phyloP scores from a whole-genome alignment of 192 early-diverging fungal genomes.

The Backusella macrospora region DNA sequence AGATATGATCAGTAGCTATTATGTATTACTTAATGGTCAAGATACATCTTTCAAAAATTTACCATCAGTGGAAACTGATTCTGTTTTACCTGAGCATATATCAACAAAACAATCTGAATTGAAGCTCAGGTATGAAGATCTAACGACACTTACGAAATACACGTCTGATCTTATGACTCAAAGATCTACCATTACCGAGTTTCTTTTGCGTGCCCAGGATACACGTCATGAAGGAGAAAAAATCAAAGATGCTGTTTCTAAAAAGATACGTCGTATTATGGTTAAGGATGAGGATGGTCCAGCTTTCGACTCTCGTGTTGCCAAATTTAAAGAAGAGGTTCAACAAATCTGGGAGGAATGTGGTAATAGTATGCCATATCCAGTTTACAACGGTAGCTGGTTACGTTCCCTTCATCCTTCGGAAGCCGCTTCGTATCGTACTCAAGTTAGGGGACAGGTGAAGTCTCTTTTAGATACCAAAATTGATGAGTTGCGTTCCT shows the following conservation, averaged over 20 bases:
- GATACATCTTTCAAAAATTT: neutral
- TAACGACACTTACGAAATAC: slow-evolving; percentile 23
- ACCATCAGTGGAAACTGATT: slow-evolving; percentile 4
- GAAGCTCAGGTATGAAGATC: slow-evolving; percentile 15
- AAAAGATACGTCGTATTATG: slow-evolving; percentile 29
- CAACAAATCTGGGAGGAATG: slow-evolving; percentile 27
- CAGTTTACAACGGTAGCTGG: slow-evolving; percentile 20
- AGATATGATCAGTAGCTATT: slow-evolving; percentile 29
- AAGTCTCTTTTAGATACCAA: slow-evolving; percentile 19
- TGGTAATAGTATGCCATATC: slow-evolving; percentile 22
- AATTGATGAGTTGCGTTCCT: neutral
- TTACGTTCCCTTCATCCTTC: neutral
- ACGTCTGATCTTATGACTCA: slow-evolving; percentile 33
- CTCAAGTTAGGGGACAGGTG: slow-evolving; percentile 21
- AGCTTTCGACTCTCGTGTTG: slow-evolving; percentile 19
- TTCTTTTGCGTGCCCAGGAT: slow-evolving; percentile 33
- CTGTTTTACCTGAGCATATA: slow-evolving; percentile 22
- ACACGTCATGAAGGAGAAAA: slow-evolving; percentile 37
- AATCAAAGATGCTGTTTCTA: slow-evolving; percentile 28
- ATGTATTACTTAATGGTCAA: slow-evolving; percentile 3
- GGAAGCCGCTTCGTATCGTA: slow-evolving; percentile 1
- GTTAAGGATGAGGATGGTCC: slow-evolving; percentile 23
- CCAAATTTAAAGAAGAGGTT: slow-evolving; percentile 16
- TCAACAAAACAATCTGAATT: slow-evolving; percentile 26
- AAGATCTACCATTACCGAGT: slow-evolving; percentile 34